These are phyloP conservation scores for Trichophyton benhamiae DNA, from an alignment of 2,329 filamentous ascomycete species.

Conservation along the genomic window DNA sequence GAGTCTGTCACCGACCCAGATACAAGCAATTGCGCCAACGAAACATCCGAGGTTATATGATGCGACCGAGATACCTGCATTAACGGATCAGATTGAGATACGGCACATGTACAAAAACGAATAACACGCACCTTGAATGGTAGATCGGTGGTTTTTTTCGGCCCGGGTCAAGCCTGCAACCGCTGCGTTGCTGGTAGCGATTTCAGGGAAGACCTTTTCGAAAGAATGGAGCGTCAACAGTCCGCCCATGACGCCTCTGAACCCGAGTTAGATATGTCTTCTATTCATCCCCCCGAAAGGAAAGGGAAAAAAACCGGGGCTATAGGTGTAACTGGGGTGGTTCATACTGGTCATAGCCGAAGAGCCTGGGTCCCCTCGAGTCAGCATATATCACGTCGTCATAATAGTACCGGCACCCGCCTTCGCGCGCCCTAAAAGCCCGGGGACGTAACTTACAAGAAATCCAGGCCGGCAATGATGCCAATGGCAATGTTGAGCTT, in stretches of 20 bases:
- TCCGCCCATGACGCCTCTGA: conserved; percentile 56
- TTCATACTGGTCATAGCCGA: conserved; percentile 51
- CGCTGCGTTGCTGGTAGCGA: conserved; percentile 35
- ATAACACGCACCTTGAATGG: conserved; percentile 29
- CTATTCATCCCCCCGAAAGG: neutral
- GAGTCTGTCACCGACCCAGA: conserved; percentile 40
- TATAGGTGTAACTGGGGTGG: neutral
- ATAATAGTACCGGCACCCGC: too few relatives aligned
- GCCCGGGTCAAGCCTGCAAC: conserved; percentile 21
- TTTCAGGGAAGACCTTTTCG: conserved; percentile 41
- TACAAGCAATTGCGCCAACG: conserved; percentile 38
- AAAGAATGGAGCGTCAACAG: conserved; percentile 58
- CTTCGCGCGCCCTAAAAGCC: too few relatives aligned
- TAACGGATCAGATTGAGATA: neutral
- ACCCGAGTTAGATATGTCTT: conserved; percentile 6
- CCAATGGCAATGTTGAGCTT: conserved; percentile 57
- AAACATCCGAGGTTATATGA: conserved; percentile 41
- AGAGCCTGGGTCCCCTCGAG: conserved; percentile 24
- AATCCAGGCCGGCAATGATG: conserved; percentile 60
- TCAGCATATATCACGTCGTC: conserved; percentile 5
- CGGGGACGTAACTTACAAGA: conserved; percentile 35
- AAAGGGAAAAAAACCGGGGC: neutral
- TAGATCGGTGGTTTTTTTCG: conserved; percentile 35
- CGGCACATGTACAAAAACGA: too few relatives aligned
- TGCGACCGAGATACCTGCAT: conserved; percentile 29